Evolutionary conservation across 1,139 yeast genomes (phyloP), one percentile per base, ranked within the genome.

Genomic region (Petasospora fabianii): DNA sequence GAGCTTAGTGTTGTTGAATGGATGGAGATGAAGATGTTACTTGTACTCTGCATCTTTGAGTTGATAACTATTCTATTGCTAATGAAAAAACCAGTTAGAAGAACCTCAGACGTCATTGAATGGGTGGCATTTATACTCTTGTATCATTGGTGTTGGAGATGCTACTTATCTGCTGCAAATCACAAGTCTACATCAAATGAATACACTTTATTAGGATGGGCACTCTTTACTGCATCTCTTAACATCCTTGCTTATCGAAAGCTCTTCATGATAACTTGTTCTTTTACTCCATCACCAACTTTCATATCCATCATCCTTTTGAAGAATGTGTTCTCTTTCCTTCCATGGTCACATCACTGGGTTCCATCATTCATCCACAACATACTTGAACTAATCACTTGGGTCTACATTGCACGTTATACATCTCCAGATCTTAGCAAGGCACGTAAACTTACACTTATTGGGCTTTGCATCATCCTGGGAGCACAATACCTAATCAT

Each of bases 141-240:
- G 14, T 37, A 33, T 21, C 37, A 37, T 20, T 29, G 27, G 37
- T 33, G 33, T n/a, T 37, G 41, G 41, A n/a, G 15, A 3, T 19
- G 27, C 9, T 37, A 33, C 16, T 21, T 33, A 7, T 20, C n/a
- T 12, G 8, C 31, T 3, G 17, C 17, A 6, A 37, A 37, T 16
- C 5, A 9, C 11, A 17, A 4, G 15, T 17, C 30, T 2, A 15
- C 7, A 3, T 5, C 19, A 7, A 14, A 29, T n/a, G 26, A 22
- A 3, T 12, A 22, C 16, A 24, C 17, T 12, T 21, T 13, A 5
- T 11, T 24, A 13, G 34, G 34, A 5, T 31, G 34, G 34, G 34
- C 34, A 3, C 4, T 17, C 4, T 16, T 24, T 9, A 20, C 28
- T 6, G 15, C 28, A 4, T 15, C n/a, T 5, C 5, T 17, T 5